These are phyloP conservation scores for Dendrobium catenatum DNA, from an alignment of 106 monocot genomes.

Conservation along the genomic window DNA sequence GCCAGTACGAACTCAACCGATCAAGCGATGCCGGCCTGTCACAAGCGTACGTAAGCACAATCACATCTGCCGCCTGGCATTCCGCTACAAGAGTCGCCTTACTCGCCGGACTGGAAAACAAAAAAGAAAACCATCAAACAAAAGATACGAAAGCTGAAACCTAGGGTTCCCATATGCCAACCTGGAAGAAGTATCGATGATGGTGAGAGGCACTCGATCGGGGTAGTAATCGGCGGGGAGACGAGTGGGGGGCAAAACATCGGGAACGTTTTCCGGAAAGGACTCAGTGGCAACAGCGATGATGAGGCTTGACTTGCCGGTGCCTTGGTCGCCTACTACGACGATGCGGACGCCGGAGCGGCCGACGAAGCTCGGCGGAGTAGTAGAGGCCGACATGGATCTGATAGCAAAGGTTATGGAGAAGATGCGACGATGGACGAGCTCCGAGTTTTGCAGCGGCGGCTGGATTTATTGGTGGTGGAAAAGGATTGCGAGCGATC, in stretches of 20 bases:
- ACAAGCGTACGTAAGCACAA: constrained; percentile 90
- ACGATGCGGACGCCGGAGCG: constrained; percentile 69
- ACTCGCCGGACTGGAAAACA: constrained; percentile 47
- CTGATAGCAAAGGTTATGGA: background rate
- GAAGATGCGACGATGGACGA: background rate
- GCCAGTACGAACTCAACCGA: constrained; percentile 86
- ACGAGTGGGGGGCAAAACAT: constrained; percentile 65
- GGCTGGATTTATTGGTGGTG: background rate
- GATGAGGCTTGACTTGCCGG: constrained; percentile 91
- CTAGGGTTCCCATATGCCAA: constrained; percentile 13
- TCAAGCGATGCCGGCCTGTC: constrained; percentile 80
- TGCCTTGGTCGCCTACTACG: constrained; percentile 67
- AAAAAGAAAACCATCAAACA: background rate
- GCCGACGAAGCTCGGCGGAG: constrained; percentile 21
- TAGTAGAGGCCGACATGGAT: constrained; percentile 5
- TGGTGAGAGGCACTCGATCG: constrained; percentile 88
- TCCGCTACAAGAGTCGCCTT: constrained; percentile 54
- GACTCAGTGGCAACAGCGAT: constrained; percentile 73
- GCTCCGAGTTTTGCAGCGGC: background rate
- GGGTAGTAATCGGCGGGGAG: constrained; percentile 87
- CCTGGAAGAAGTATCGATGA: constrained; percentile 88
- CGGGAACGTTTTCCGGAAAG: constrained; percentile 71
- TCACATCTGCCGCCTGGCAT: constrained; percentile 61
- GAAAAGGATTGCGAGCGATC: background rate
- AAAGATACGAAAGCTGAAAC: background rate